A percentile compares a stretch with the other conserved stretches of the same genome.
Evolutionary conservation across 129 eudicot genomes (phyloP).

Genomic region (Dittrichia graveolens): DNA sequence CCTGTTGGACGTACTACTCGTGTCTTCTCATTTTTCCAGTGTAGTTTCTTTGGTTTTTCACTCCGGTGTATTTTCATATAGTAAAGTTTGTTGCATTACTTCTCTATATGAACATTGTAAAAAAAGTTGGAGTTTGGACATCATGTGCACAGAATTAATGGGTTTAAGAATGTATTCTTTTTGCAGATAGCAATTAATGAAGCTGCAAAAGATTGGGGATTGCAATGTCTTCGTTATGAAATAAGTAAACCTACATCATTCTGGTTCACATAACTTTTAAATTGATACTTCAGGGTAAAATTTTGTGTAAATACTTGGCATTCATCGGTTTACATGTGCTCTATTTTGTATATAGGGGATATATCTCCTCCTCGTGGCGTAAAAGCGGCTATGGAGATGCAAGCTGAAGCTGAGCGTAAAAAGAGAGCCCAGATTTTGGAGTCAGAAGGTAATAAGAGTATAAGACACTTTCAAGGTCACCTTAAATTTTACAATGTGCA

Average conservation of each 20-base stretch:
- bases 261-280: constrained; percentile 16
- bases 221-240: constrained; percentile 92
- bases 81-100: too few species aligned
- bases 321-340: not conserved
- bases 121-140: not conserved
- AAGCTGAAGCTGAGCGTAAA: constrained; percentile 98
- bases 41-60: too few species aligned
- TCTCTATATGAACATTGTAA: not conserved
- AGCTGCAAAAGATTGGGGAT: constrained; percentile 90
- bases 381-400: constrained; percentile 96
- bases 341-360: constrained; percentile 59
- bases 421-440: constrained; percentile 90
- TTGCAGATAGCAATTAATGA: constrained; percentile 85
- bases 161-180: constrained; percentile 5
- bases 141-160: constrained; percentile 19
- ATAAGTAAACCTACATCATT: constrained; percentile 51
- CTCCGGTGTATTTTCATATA: too few species aligned
- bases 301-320: not conserved
- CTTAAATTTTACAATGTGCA: not conserved
- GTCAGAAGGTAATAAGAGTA: constrained; percentile 91
- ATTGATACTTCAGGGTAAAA: constrained; percentile 25
- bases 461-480: not conserved
- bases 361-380: constrained; percentile 96
- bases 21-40: too few species aligned
- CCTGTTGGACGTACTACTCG: too few species aligned